phyloP scores from a whole-genome alignment of 2,329 filamentous ascomycete species.

The Anthostomella pinea region DNA sequence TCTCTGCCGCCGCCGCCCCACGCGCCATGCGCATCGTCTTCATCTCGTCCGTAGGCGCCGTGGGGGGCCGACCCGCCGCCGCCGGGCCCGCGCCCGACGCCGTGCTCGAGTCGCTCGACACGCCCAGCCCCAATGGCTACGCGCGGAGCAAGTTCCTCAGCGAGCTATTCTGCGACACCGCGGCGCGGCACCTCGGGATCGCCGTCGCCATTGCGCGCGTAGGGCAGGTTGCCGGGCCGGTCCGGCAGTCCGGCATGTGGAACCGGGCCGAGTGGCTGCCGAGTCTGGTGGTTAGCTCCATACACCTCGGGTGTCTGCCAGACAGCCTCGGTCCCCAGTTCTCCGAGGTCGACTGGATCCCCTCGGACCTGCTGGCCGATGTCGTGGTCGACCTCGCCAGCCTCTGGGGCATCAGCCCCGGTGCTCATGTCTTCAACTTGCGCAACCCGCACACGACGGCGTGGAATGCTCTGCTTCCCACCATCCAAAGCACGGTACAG shows the following conservation, averaged over 20 bases:
- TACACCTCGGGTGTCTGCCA: slow-evolving; percentile 36
- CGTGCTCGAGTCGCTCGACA: slow-evolving; percentile 10
- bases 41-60: slow-evolving; percentile 21
- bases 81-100: slow-evolving; percentile 14
- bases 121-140: slow-evolving; percentile 20
- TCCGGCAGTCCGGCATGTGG: slow-evolving; percentile 32
- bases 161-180: slow-evolving; percentile 25
- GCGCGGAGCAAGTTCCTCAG: slow-evolving; percentile 26
- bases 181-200: slow-evolving; percentile 12
- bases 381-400: slow-evolving; percentile 33
- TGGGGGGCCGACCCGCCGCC: slow-evolving; percentile 3
- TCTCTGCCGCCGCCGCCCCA: slow-evolving; percentile 11
- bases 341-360: slow-evolving; percentile 41
- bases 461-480: slow-evolving; percentile 22
- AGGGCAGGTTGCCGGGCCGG: slow-evolving; percentile 29
- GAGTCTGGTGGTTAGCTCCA: slow-evolving; percentile 38
- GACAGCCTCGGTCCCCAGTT: slow-evolving; percentile 32
- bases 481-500: slow-evolving; percentile 9
- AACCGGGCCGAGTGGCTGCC: slow-evolving; percentile 42
- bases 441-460: slow-evolving; percentile 23
- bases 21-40: slow-evolving; percentile 15
- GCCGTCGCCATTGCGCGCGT: slow-evolving; percentile 21
- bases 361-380: slow-evolving; percentile 38
- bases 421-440: slow-evolving; percentile 22
- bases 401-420: background rate